phyloP scores from a whole-genome alignment of 768 basidiomycete species.

The Hysterangium stoloniferum region DNA sequence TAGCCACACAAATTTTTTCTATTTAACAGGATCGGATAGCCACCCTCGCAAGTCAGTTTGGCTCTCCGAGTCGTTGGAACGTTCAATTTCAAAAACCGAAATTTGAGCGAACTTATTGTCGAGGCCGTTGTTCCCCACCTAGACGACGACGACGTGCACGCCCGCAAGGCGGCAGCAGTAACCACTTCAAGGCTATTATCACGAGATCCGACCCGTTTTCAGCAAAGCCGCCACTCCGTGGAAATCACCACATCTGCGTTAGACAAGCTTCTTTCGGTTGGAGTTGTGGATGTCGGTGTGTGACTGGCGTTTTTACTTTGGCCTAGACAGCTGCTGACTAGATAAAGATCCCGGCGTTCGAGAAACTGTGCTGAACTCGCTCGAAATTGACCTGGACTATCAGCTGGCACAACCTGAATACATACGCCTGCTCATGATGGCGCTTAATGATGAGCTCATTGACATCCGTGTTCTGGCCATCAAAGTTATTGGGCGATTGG shows the following conservation, averaged over 20 bases:
- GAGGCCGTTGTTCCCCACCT: conserved; percentile 37
- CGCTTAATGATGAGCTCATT: conserved; percentile 42
- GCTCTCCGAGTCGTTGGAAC: conserved; percentile 34
- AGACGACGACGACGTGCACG: conserved; percentile 35
- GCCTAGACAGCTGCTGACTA: neutral
- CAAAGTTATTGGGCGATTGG: conserved; percentile 37
- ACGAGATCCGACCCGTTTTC: conserved; percentile 37
- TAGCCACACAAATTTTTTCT: neutral
- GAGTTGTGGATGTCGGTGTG: conserved; percentile 36
- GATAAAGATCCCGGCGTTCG: conserved; percentile 34
- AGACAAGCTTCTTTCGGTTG: conserved; percentile 38
- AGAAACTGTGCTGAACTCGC: conserved; percentile 31
- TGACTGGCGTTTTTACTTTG: neutral
- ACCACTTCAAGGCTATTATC: conserved; percentile 37
- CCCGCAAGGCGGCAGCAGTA: conserved; percentile 34
- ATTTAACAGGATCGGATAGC: neutral
- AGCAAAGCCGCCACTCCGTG: conserved; percentile 38
- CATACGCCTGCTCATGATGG: conserved; percentile 40
- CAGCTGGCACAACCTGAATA: conserved; percentile 42
- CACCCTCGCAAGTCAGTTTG: conserved; percentile 28
- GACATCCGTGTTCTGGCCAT: conserved; percentile 37
- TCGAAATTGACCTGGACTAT: conserved; percentile 38
- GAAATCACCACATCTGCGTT: conserved; percentile 39
- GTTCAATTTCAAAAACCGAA: conserved; percentile 38
- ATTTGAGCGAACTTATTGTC: conserved; percentile 40